Evolutionary conservation across 192 early-diverging fungal species (phyloP), one percentile per base, ranked within the genome.

Genomic region (Lobosporangium transversale): DNA sequence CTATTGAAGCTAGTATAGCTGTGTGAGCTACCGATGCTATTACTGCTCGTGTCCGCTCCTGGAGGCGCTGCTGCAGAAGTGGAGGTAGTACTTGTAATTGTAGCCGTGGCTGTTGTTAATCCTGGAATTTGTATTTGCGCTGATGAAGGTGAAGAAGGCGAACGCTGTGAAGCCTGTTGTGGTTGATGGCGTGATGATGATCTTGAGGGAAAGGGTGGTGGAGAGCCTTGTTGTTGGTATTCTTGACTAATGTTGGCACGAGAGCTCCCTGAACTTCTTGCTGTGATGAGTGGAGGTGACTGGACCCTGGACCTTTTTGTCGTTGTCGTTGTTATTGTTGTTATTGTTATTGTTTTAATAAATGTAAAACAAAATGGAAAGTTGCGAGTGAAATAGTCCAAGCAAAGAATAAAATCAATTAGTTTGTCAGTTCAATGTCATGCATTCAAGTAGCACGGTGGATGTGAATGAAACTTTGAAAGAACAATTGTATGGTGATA

Each of bases 1-100:
- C 53, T 26, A 48, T 49, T 23, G 48, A 55, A 40, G 23, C 71
- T 68, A 21, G 24, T 62, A 18, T 50, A 53, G 30, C 64, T 68
- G 45, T 60, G 53, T 24, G 47, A 67, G 42, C 58, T 65, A 21
- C 40, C 26, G 45, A 35, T 50, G 58, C 63, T 78, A 5, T 57
- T 58, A 45, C 24, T 62, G 23, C 53, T 68, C 4, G 59, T 62
- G 53, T 57, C 61, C 17, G 61, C 51, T 18, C 42, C 42, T 35
- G 70, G 0, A 37, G 53, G 26, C 44, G 64, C 11, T n/a, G 61
- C 24, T 57, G 63, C 26, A 12, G 62, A 17, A 59, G 58, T 2
- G n/a, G n/a, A n/a, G n/a, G n/a, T n/a, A n/a, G n/a, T n/a, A n/a
- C n/a, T n/a, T 56, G 24, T 20, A 31, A 35, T 42, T 55, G 37